These are phyloP conservation scores for Rhynchospora pubera DNA, from an alignment of 176 grass and related monocot genomes.

Conservation along the genomic window DNA sequence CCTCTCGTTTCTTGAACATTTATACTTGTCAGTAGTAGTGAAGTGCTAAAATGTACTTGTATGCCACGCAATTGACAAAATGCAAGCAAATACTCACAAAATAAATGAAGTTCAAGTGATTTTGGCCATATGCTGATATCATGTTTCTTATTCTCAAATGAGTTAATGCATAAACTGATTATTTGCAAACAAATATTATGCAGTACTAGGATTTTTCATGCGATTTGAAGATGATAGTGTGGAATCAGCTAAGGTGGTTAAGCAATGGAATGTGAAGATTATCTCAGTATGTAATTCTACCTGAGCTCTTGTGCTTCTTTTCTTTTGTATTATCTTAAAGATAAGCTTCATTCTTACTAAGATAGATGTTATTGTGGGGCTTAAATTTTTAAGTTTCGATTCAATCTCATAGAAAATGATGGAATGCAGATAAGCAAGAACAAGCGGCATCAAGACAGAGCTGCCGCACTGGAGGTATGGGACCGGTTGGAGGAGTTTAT, in stretches of 20 bases:
- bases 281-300: slow-evolving; percentile 54
- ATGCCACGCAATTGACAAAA: not conserved
- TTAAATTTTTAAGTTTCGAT: not conserved
- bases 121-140: not conserved
- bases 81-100: too few species aligned
- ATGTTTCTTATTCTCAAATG: not conserved
- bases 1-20: not conserved
- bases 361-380: not conserved
- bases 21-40: not conserved
- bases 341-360: not conserved
- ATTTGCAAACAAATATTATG: slow-evolving; percentile 25
- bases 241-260: slow-evolving; percentile 82
- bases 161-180: not conserved
- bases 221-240: slow-evolving; percentile 99
- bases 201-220: slow-evolving; percentile 88
- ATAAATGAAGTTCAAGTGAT: not conserved
- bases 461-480: slow-evolving; percentile 90
- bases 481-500: slow-evolving; percentile 83
- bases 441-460: slow-evolving; percentile 96
- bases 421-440: slow-evolving; percentile 82
- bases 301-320: not conserved
- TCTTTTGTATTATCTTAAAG: not conserved
- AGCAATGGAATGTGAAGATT: slow-evolving; percentile 99
- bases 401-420: slow-evolving; percentile 1
- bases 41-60: not conserved